phyloP scores from a whole-genome alignment of 2,329 filamentous ascomycete genomes.

The Akanthomyces muscarius region DNA sequence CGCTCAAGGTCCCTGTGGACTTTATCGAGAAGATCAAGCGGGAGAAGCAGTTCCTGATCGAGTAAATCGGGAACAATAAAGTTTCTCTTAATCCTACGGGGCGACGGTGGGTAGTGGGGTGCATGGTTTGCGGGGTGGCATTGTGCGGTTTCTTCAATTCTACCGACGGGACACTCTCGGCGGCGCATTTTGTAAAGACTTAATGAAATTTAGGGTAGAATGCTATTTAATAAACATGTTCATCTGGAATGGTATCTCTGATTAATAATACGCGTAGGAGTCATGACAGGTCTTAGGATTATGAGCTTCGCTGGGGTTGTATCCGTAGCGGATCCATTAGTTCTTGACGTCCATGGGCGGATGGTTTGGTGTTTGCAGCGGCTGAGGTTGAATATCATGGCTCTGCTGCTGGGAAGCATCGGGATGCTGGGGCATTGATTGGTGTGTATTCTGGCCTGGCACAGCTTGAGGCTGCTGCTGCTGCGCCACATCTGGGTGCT shows the following conservation, averaged over 20 bases:
- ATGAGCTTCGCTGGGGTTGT: neutral
- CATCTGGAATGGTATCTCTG: neutral
- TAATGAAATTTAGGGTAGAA: neutral
- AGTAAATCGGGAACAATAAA: constrained; percentile 5
- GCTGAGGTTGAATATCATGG: neutral
- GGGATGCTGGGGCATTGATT: neutral
- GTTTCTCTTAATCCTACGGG: neutral
- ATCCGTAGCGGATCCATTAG: neutral
- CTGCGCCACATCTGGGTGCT: neutral
- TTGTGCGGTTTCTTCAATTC: neutral
- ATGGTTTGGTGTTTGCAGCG: neutral
- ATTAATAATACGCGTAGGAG: too few species aligned
- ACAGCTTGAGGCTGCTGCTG: constrained; percentile 1
- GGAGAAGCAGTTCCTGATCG: constrained; percentile 56
- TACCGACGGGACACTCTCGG: neutral
- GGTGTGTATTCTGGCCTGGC: neutral
- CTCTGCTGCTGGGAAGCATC: neutral
- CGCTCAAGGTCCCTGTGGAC: constrained; percentile 54
- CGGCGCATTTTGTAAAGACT: neutral
- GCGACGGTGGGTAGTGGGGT: neutral
- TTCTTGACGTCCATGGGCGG: neutral
- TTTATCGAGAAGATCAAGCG: constrained; percentile 56
- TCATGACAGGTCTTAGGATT: neutral
- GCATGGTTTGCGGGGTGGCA: neutral
- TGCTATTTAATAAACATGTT: constrained; percentile 2